These are phyloP conservation scores for Colletotrichum lini DNA, from an alignment of 2,329 filamentous ascomycete genomes.

Conservation along the genomic window DNA sequence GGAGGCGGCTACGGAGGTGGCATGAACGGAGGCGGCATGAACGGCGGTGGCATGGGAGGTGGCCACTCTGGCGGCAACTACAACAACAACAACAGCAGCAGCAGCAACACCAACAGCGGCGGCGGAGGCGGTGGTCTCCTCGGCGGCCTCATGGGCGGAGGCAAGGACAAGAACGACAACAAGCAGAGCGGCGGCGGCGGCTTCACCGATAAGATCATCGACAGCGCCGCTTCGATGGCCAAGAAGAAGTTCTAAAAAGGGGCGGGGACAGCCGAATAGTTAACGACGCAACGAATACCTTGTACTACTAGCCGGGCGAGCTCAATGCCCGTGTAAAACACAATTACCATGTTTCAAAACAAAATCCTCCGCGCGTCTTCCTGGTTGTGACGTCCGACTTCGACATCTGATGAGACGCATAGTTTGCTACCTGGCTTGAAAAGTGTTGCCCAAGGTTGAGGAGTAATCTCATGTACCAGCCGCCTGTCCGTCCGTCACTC, in stretches of 20 bases:
- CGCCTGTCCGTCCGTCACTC: neutral
- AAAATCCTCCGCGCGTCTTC: too few relatives aligned
- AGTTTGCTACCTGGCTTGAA: too few relatives aligned
- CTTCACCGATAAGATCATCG: slow-evolving; percentile 39
- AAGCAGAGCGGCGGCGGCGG: slow-evolving; percentile 28
- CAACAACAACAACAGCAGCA: neutral
- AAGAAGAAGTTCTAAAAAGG: slow-evolving; percentile 37
- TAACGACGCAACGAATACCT: slow-evolving; percentile 33
- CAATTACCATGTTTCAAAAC: neutral
- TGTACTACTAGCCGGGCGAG: slow-evolving; percentile 27
- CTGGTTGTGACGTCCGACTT: too few relatives aligned
- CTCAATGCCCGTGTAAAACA: neutral
- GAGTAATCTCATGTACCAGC: neutral
- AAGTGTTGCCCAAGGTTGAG: neutral
- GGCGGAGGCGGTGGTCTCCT: slow-evolving; percentile 25
- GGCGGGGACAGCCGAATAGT: neutral
- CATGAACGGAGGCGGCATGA: neutral
- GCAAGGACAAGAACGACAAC: slow-evolving; percentile 30
- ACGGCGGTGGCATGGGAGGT: slow-evolving; percentile 3
- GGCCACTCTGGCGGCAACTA: neutral
- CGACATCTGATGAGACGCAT: too few relatives aligned
- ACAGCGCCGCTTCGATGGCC: slow-evolving; percentile 34
- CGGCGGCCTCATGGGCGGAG: slow-evolving; percentile 31
- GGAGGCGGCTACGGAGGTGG: neutral
- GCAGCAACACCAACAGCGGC: neutral